Base-by-base conservation (phyloP, 495 filamentous ascomycete species). In the Echria macrotheca region DNA sequence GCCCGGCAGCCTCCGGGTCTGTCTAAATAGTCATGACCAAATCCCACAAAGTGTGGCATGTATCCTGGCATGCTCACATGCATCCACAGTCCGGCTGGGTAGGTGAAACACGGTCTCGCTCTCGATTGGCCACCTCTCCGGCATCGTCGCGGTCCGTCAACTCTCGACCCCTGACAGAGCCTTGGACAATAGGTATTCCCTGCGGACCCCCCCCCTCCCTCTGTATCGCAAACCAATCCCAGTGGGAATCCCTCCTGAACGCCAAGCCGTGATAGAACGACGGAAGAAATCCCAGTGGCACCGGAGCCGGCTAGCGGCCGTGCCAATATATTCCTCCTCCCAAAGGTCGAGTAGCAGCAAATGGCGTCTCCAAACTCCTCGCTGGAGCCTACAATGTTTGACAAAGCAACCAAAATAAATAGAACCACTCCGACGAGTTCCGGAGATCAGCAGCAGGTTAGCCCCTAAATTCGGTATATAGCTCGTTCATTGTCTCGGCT, bases 291-390 rank as follows among this genome's bases (percentile, higher is more conserved):
- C 14, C 4, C 15, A 10, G 39, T 25, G 14, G 19, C 39, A 19
- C 15, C 23, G 17, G 9, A n/a, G n/a, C n/a, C n/a, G n/a, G n/a
- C n/a, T n/a, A n/a, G n/a, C n/a, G n/a, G n/a, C n/a, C n/a, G n/a
- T n/a, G n/a, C n/a, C n/a, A n/a, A n/a, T n/a, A n/a, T n/a, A n/a
- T n/a, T n/a, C n/a, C n/a, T n/a, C 43, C 48, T 42, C 46, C 48
- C 10, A 32, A 44, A 28, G n/a, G 39, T 17, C 40, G 18, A 15
- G 25, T 43, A 41, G 26, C 23, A 32, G 32, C 26, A 22, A 50
- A 44, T 28, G 39, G 38, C 26, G 25, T 42, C 41, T 50, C 48
- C 39, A 38, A 50, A 50, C 48, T 50, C 48, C 48, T 44, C 37
- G 39, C 48, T 50, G 48, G 48, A 44, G 48, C 38, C 24, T 39